Evolutionary conservation across 768 basidiomycete genomes (phyloP), one percentile per base, ranked within the genome.

Genomic region (Serpula lacrymans): DNA sequence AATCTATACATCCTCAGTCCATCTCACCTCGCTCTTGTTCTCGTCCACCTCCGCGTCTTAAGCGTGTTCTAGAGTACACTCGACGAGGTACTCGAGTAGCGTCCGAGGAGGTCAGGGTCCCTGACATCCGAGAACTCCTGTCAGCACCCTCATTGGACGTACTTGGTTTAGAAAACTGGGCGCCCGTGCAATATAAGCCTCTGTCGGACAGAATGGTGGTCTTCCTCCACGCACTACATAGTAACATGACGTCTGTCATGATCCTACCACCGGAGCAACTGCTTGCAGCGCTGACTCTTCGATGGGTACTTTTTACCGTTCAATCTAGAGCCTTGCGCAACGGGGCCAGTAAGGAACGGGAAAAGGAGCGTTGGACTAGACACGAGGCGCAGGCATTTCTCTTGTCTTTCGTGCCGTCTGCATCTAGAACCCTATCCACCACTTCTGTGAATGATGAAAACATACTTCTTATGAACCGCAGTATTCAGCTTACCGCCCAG

Each of bases 401-500:
- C 30, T 64, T 74, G 0, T 67, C 78, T 23, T 78, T 80, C 57
- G 27, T 41, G 34, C 45, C 41, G 46, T 46, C 43, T 41, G 5
- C 12, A 22, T 10, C 22, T 26, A 6, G 35, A 26, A 4, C 39
- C 45, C 23, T 59, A 62, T 57, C 39, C 43, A 4, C 31, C 42
- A 46, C 40, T 21, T 49, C 47, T 13, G 43, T 43, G 14, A 34
- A 39, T 16, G 51, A 37, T 54, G 36, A 6, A 7, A 35, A 22
- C 27, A 8, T 46, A 5, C 65, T 69, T 0, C 62, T 82, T 17
- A 55, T 60, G 14, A 78, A 84, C 53, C 70, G 85, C 5, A 75
- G 79, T 50, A 63, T 88, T 30, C 87, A 88, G 50, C 69, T 89
- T 12, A 65, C 69, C 37, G 84, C 85, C 0, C 87, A 91, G 49